These are phyloP conservation scores for Penicillium sp. DNA, from an alignment of 2,329 filamentous ascomycete genomes.

Conservation along the genomic window DNA sequence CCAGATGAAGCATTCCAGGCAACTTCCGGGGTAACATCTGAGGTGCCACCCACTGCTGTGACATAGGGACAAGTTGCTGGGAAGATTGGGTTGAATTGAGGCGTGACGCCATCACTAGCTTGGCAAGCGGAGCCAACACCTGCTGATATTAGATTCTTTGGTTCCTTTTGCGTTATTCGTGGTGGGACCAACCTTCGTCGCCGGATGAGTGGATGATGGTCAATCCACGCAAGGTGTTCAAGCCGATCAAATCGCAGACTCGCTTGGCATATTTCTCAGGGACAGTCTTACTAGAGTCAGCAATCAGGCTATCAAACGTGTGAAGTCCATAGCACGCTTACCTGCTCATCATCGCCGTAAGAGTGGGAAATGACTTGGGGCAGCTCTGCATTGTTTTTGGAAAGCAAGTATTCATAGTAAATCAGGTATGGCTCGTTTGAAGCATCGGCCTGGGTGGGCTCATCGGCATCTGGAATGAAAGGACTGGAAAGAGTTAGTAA, in stretches of 20 bases:
- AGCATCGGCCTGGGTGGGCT: slow-evolving; percentile 39
- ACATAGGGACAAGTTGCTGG: slow-evolving; percentile 69
- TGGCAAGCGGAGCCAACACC: slow-evolving; percentile 61
- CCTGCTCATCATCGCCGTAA: slow-evolving; percentile 65
- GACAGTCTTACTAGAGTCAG: slow-evolving; percentile 50
- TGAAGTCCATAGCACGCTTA: not conserved
- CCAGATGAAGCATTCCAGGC: slow-evolving; percentile 49
- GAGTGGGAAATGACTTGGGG: slow-evolving; percentile 66
- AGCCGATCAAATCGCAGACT: slow-evolving; percentile 65
- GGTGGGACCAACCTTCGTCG: slow-evolving; percentile 41
- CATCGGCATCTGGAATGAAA: slow-evolving; percentile 52
- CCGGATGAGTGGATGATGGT: slow-evolving; percentile 65
- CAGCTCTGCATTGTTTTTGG: slow-evolving; percentile 50
- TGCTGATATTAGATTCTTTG: slow-evolving; percentile 5
- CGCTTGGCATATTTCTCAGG: slow-evolving; percentile 62
- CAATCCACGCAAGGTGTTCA: slow-evolving; percentile 68
- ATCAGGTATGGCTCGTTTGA: slow-evolving; percentile 70
- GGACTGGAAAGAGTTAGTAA: slow-evolving; percentile 32
- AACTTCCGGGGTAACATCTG: slow-evolving; percentile 49
- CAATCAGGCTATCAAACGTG: not conserved
- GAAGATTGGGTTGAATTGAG: slow-evolving; percentile 63
- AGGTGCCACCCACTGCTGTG: slow-evolving; percentile 66
- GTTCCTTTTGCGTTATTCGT: not conserved
- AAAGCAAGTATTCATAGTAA: slow-evolving; percentile 62
- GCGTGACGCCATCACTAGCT: slow-evolving; percentile 60